These are phyloP conservation scores for Candida broadrunensis DNA, from an alignment of 805 yeast genomes.

Conservation along the genomic window DNA sequence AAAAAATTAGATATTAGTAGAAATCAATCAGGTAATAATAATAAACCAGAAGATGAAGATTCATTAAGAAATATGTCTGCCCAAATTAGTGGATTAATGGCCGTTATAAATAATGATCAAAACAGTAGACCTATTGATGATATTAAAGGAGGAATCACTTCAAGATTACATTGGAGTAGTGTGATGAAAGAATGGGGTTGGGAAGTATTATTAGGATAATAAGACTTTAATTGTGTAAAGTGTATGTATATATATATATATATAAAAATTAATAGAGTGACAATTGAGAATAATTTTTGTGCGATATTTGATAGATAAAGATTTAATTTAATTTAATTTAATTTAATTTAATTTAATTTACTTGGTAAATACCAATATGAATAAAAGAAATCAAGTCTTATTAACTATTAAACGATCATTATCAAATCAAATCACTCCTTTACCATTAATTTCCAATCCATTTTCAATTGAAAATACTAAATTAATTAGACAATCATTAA, in stretches of 20 bases:
- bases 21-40: neutral
- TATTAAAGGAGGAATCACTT: conserved; percentile 37
- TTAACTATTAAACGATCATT: too few relatives aligned
- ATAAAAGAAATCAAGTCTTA: too few relatives aligned
- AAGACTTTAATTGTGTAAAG: neutral
- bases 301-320: too few relatives aligned
- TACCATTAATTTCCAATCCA: conserved; percentile 18
- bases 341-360: too few relatives aligned
- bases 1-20: conserved; percentile 13
- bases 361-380: too few relatives aligned
- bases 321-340: too few relatives aligned
- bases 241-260: neutral
- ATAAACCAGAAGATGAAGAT: conserved; percentile 16
- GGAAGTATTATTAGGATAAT: conserved; percentile 60
- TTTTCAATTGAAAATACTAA: conserved; percentile 19
- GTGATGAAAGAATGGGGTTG: conserved; percentile 77
- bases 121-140: conserved; percentile 29
- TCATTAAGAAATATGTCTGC: conserved; percentile 17
- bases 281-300: too few relatives aligned
- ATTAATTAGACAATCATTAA: conserved; percentile 21
- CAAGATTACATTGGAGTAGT: conserved; percentile 62
- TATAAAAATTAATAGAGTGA: too few relatives aligned
- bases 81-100: conserved; percentile 39
- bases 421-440: neutral
- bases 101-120: conserved; percentile 31